These are phyloP conservation scores for Alternaria gansuensis DNA, from an alignment of 2,329 filamentous ascomycete species.

Conservation along the genomic window DNA sequence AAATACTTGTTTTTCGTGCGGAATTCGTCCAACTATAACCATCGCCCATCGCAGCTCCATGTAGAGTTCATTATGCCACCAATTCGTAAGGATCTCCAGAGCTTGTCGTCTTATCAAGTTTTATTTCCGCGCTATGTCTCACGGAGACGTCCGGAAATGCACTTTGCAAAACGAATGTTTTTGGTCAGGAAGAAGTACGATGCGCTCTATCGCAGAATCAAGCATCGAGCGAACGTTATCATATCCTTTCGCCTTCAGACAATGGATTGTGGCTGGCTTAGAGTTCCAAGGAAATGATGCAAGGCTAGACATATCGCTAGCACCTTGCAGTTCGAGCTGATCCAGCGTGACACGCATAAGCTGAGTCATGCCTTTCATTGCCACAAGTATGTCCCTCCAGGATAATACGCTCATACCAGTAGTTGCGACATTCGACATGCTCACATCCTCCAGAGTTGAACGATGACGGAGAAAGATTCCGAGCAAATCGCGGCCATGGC, in stretches of 20 bases:
- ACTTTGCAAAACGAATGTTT: not conserved
- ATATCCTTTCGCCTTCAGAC: not conserved
- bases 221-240: not conserved
- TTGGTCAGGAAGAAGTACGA: not conserved
- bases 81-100: not conserved
- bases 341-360: conserved; percentile 1
- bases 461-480: not conserved
- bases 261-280: not conserved
- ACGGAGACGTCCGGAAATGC: not conserved
- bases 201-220: not conserved
- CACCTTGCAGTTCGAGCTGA: not conserved
- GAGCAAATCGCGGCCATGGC: not conserved
- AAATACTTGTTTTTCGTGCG: no score
- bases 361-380: not conserved
- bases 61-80: not conserved
- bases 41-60: not conserved
- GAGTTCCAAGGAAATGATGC: not conserved
- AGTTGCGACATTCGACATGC: not conserved
- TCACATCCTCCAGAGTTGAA: not conserved
- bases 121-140: not conserved
- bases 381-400: not conserved
- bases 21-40: no score
- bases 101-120: not conserved
- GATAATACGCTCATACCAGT: not conserved
- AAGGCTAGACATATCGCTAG: not conserved